Base-by-base conservation (phyloP, 176 grass and related monocot species). In the Ampelocalamus luodianensis region DNA sequence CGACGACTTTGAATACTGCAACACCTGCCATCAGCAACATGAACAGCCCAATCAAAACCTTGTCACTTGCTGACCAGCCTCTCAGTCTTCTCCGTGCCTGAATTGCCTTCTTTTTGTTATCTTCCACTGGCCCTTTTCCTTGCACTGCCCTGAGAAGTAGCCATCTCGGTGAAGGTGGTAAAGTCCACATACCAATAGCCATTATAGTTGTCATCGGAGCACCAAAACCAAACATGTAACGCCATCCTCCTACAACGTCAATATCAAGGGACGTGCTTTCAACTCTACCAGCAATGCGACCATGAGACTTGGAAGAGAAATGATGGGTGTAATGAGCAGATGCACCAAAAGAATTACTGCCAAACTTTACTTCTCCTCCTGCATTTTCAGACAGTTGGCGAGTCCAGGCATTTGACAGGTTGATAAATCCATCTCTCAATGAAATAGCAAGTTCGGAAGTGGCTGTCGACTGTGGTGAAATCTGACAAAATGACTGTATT, bases 231-330 rank as follows among this genome's bases (percentile, higher is more conserved):
- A 94, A 98, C 96, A 98, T 95, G 85, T 98, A 95, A 67, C 91
- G 87, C 96, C 96, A 98, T 49, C 96, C 96, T 46, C 93, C 93
- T 56, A 94, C 88, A 48, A 42, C 76, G 84, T 88, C 83, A 77
- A 98, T 98, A 70, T 93, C 59, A 82, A 90, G 53, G n/a, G n/a
- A n/a, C n/a, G n/a, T n/a, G n/a, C 96, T 99, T 86, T 93, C 96
- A 92, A 96, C 68, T 79, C 84, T 87, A 85, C 90, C 88, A 88
- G 88, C 91, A 66, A 96, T 23, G 53, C 93, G 93, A 44, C 88
- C 93, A 85, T 99, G 96, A 78, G 93, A 99, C 37, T 96, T 99
- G 62, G 83, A 24, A 56, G 96, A 96, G 70, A 99, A 92, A 78
- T 74, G 78, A 37, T 74, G 91, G 37, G 79, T 77, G 77, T 96